Evolutionary conservation across 768 basidiomycete species (phyloP), one percentile per base, ranked within the genome.

Genomic region (Serendipita sp.): DNA sequence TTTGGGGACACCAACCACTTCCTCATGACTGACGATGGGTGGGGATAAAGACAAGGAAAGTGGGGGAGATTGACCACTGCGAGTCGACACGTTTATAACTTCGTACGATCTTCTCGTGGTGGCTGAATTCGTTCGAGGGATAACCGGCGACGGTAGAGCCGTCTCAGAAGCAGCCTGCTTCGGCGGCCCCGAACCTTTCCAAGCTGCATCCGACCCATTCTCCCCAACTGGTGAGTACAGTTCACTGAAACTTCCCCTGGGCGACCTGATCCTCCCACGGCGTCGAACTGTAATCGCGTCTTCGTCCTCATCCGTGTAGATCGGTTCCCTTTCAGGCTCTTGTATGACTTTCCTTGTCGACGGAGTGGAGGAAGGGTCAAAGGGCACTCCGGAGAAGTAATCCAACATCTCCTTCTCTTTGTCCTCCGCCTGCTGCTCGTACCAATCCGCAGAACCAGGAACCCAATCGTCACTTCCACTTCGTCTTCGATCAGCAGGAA

Each of bases 271-370:
- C 20, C 45, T 28, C 20, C 45, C 45, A 26, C 53, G 53, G 13
- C 53, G 24, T 58, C 53, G 53, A 30, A 58, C 53, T 24, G 53
- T 58, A 34, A 58, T 58, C 17, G 53, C 53, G 30, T 58, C 53
- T 24, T 58, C 53, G n/a, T 58, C 53, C 26, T 58, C 53, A 34
- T 58, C 53, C 31, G 53, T 58, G 28, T 58, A 58, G 53, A 58
- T 58, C 17, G 53, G 53, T n/a, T 58, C 53, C 31, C 53, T 22
- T 4, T 58, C 53, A n/a, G 53, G 53, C 33, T 58, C 53, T 28
- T 20, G 9, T 9, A 48, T 28, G 14, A 38, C 14, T 38, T 38
- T 38, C 38, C 38, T 38, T 7, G 38, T 7, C 14, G 38, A 14
- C 14, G 38, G 38, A 14, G 38, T 38, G 28, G 20, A 22, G 1